These are phyloP conservation scores for Cenococcum geophilum DNA, from an alignment of 495 filamentous ascomycete species.

Conservation along the genomic window DNA sequence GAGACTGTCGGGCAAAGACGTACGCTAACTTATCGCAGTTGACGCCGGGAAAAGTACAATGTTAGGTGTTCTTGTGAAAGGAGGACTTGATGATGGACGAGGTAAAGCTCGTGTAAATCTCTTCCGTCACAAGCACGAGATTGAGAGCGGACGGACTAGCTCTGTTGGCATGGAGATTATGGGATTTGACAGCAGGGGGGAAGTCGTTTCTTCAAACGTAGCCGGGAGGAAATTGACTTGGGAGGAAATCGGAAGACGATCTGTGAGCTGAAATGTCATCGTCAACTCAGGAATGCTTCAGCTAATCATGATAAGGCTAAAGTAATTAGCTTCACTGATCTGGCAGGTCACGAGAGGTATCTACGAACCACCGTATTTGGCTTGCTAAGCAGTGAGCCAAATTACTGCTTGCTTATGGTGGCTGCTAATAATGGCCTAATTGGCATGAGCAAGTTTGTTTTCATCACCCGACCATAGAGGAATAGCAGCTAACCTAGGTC, in stretches of 20 bases:
- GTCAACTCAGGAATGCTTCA: not conserved
- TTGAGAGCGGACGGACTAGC: constrained; percentile 89
- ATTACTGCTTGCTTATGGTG: constrained; percentile 97
- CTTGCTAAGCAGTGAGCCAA: constrained; percentile 86
- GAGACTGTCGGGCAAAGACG: not conserved
- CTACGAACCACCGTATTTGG: constrained; percentile 96
- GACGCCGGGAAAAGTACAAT: constrained; percentile 97
- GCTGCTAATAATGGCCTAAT: constrained; percentile 96
- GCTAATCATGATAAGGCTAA: constrained; percentile 50
- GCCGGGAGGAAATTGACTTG: constrained; percentile 86
- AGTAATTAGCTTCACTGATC: constrained; percentile 93
- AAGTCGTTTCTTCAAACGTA: constrained; percentile 71
- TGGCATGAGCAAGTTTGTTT: constrained; percentile 76
- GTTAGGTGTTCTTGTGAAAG: constrained; percentile 94
- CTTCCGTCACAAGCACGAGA: constrained; percentile 95
- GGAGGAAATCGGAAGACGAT: constrained; percentile 96
- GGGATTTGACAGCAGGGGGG: constrained; percentile 87
- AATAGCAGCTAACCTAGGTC: not conserved
- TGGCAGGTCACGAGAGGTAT: constrained; percentile 94
- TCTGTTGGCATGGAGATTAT: constrained; percentile 99
- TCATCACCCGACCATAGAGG: not conserved
- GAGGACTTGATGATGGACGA: constrained; percentile 87
- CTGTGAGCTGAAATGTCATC: constrained; percentile 42
- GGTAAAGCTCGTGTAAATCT: constrained; percentile 94
- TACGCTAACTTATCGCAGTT: constrained; percentile 44